Percentiles rank a stretch among this genome's conserved stretches.
phyloP scores from a whole-genome alignment of 1,284 basidiomycete genomes.

The Austropuccinia psidii region DNA sequence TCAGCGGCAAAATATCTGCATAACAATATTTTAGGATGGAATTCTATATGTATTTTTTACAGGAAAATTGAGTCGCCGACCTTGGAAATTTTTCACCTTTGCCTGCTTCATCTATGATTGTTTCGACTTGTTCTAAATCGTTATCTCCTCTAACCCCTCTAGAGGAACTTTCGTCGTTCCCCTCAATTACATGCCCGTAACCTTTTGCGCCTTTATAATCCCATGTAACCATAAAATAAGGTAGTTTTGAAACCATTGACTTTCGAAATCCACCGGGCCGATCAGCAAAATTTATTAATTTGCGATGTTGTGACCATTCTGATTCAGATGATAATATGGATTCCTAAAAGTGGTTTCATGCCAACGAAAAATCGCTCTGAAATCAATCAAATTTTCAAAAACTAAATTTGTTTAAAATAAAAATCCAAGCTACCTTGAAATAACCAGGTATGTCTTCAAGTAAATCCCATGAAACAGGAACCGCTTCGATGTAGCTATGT shows the following conservation, averaged over 20 bases:
- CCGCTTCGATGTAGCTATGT: slow-evolving; percentile 82
- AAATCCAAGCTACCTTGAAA: slow-evolving; percentile 61
- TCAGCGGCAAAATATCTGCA: slow-evolving; percentile 84
- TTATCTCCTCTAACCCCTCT: slow-evolving; percentile 57
- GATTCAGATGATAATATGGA: slow-evolving; percentile 80
- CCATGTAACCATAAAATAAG: slow-evolving; percentile 98
- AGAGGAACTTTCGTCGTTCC: slow-evolving; percentile 58
- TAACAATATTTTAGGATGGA: not conserved
- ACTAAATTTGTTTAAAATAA: slow-evolving; percentile 10
- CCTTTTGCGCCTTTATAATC: slow-evolving; percentile 95
- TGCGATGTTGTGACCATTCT: slow-evolving; percentile 96
- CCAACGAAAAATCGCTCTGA: not conserved
- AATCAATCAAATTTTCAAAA: not conserved
- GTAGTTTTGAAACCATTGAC: slow-evolving; percentile 87
- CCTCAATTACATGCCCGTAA: slow-evolving; percentile 94
- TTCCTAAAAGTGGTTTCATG: slow-evolving; percentile 55
- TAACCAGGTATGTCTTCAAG: slow-evolving; percentile 82
- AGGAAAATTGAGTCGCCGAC: slow-evolving; percentile 52
- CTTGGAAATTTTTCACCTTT: slow-evolving; percentile 78
- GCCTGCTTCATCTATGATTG: slow-evolving; percentile 62
- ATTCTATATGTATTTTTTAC: not conserved
- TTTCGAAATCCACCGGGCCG: slow-evolving; percentile 82
- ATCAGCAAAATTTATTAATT: slow-evolving; percentile 83
- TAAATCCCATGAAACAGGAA: slow-evolving; percentile 75
- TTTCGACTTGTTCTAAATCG: slow-evolving; percentile 14